Percentiles rank a stretch among this genome's conserved stretches.
Conservation (phyloP, 2,329 filamentous ascomycete genomes). For the Cercospora citrullina region DNA sequence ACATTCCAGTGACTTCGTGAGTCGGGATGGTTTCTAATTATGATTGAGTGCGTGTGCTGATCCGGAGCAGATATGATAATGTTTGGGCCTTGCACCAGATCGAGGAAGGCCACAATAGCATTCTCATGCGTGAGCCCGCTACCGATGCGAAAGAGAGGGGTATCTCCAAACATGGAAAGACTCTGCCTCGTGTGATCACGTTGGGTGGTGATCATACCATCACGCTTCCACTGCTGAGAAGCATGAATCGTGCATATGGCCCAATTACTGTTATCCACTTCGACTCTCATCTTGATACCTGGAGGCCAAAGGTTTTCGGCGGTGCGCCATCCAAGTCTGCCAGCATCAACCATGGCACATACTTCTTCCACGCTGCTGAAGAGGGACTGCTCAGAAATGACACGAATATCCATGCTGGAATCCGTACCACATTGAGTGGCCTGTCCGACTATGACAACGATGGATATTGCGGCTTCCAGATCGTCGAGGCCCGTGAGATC, state of each 20-base stretch:
- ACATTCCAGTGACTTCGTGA: conserved; percentile 83
- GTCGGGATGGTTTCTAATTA: conserved; percentile 31
- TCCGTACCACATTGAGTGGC: conserved; percentile 77
- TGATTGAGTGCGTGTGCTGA: not conserved
- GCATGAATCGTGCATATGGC: conserved; percentile 55
- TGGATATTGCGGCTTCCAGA: conserved; percentile 80
- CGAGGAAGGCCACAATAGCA: conserved; percentile 76
- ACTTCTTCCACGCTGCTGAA: conserved; percentile 79
- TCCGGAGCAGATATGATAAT: conserved; percentile 70
- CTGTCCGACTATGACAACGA: conserved; percentile 82
- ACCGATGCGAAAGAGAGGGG: conserved; percentile 68
- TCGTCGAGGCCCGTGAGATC: conserved; percentile 73
- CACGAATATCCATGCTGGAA: conserved; percentile 83
- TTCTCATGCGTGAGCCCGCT: conserved; percentile 68
- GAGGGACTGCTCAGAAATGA: conserved; percentile 79
- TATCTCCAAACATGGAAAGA: conserved; percentile 70
- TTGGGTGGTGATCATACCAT: conserved; percentile 66
- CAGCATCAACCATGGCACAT: conserved; percentile 79
- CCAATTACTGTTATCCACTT: conserved; percentile 63
- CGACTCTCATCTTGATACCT: conserved; percentile 60
- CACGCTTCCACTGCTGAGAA: conserved; percentile 56
- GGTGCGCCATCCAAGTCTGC: conserved; percentile 75
- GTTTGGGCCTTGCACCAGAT: conserved; percentile 79
- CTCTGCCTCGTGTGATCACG: conserved; percentile 77
- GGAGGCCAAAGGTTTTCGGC: conserved; percentile 84